Evolutionary conservation across 495 filamentous ascomycete species (phyloP).

Genomic region (Evernia prunastri): DNA sequence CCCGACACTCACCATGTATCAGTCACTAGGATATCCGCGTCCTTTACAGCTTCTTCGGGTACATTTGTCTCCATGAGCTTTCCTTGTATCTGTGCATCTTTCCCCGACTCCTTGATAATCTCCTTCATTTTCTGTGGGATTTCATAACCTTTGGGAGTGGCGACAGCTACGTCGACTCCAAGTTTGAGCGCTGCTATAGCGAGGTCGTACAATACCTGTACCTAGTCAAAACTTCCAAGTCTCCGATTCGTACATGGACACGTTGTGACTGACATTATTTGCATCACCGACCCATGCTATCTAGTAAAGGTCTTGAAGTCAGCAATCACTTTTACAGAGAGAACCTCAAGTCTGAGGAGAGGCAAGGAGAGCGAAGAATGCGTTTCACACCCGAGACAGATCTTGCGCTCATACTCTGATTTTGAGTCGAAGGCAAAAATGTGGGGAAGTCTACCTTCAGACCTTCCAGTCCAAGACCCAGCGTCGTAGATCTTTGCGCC

Average conservation of each 20-base stretch:
- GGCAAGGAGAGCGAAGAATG: not conserved
- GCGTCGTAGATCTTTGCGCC: constrained; percentile 25
- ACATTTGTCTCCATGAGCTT: constrained; percentile 64
- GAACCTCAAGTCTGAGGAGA: not conserved
- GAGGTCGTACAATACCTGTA: constrained; percentile 64
- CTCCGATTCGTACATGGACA: not conserved
- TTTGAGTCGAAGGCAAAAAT: too few species aligned
- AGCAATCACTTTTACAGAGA: not conserved
- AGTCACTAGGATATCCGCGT: constrained; percentile 85
- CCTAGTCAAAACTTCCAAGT: not conserved
- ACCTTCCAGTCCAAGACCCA: constrained; percentile 64
- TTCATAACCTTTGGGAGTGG: constrained; percentile 74
- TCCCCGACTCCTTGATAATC: constrained; percentile 56
- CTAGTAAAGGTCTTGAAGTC: constrained; percentile 1
- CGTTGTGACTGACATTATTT: constrained; percentile 63
- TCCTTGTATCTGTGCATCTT: constrained; percentile 52
- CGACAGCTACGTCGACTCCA: constrained; percentile 77
- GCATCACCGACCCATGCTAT: constrained; percentile 95
- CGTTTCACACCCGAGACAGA: not conserved
- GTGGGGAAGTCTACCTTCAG: constrained; percentile 42
- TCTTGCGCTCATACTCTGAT: not conserved
- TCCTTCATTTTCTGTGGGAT: constrained; percentile 66
- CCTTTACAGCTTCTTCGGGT: constrained; percentile 82
- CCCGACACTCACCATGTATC: constrained; percentile 91
- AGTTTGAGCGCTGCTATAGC: constrained; percentile 79